Conservation (phyloP, 2,329 filamentous ascomycete genomes). For the Emericellopsis atlantica region DNA sequence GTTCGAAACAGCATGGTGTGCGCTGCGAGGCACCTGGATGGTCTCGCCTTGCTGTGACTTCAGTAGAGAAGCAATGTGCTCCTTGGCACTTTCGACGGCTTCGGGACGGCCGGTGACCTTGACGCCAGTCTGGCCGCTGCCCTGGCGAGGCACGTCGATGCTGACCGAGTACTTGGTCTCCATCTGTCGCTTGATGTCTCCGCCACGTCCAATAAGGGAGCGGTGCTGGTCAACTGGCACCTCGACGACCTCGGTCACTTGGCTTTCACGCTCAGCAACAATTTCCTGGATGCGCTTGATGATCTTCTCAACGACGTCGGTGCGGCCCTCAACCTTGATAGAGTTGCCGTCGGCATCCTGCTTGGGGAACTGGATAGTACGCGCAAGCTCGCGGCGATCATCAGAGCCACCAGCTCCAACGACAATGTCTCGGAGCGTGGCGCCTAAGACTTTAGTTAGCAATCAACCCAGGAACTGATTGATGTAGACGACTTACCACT, state of each 20-base stretch:
- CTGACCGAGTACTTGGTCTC: constrained; percentile 78
- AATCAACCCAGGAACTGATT: neutral
- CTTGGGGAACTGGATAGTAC: constrained; percentile 90
- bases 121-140: constrained; percentile 69
- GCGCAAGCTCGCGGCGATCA: constrained; percentile 70
- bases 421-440: constrained; percentile 78
- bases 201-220: constrained; percentile 80
- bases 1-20: constrained; percentile 78
- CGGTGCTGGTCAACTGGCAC: constrained; percentile 85
- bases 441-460: constrained; percentile 35
- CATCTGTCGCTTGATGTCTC: constrained; percentile 72
- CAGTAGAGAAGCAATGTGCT: constrained; percentile 64
- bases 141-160: constrained; percentile 85
- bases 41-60: constrained; percentile 85
- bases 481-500: constrained; percentile 50
- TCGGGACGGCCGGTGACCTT: constrained; percentile 71
- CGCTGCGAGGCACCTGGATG: constrained; percentile 65
- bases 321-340: constrained; percentile 81
- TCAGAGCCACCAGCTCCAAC: constrained; percentile 79
- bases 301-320: constrained; percentile 79
- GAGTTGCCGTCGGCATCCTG: constrained; percentile 69
- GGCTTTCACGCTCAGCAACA: constrained; percentile 71
- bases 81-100: constrained; percentile 75
- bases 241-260: constrained; percentile 66
- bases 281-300: constrained; percentile 69